Conservation (phyloP, 805 yeast genomes). For the Pichia cabralensis region DNA sequence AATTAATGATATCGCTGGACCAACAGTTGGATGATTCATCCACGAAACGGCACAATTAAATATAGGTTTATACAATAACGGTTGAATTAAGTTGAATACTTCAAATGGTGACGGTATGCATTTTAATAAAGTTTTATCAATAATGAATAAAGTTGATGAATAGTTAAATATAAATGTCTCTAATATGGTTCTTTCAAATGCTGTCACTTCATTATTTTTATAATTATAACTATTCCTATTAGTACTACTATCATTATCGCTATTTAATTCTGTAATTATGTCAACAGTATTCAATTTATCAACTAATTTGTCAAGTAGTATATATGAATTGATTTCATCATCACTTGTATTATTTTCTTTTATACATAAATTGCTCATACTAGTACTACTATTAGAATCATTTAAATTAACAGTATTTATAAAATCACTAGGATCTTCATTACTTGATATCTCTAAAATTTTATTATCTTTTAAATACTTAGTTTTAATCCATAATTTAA, state of each 20-base stretch:
- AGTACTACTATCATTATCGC: too few species aligned
- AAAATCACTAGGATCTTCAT: not conserved
- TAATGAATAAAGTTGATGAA: slow-evolving; percentile 27
- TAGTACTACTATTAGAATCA: too few species aligned
- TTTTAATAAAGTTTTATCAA: slow-evolving; percentile 21
- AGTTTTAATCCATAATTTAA: slow-evolving; percentile 21
- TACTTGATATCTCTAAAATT: too few species aligned
- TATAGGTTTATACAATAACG: slow-evolving; percentile 26
- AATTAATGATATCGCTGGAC: slow-evolving; percentile 29
- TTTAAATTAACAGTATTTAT: not conserved
- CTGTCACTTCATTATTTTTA: not conserved
- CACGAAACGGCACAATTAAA: slow-evolving; percentile 25
- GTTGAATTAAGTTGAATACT: slow-evolving; percentile 25
- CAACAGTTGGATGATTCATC: slow-evolving; percentile 35
- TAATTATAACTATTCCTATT: not conserved
- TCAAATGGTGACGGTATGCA: slow-evolving; percentile 34
- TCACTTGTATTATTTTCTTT: not conserved
- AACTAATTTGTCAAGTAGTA: slow-evolving; percentile 4
- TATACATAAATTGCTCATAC: too few species aligned
- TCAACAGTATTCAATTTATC: slow-evolving; percentile 1
- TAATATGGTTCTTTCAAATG: slow-evolving; percentile 28
- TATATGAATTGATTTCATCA: slow-evolving; percentile 1
- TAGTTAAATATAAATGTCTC: slow-evolving; percentile 39
- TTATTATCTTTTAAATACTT: slow-evolving; percentile 1
- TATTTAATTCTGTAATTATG: too few species aligned